Conservation (phyloP, 2,329 filamentous ascomycete genomes). For the Xylariomycetidae sp. region DNA sequence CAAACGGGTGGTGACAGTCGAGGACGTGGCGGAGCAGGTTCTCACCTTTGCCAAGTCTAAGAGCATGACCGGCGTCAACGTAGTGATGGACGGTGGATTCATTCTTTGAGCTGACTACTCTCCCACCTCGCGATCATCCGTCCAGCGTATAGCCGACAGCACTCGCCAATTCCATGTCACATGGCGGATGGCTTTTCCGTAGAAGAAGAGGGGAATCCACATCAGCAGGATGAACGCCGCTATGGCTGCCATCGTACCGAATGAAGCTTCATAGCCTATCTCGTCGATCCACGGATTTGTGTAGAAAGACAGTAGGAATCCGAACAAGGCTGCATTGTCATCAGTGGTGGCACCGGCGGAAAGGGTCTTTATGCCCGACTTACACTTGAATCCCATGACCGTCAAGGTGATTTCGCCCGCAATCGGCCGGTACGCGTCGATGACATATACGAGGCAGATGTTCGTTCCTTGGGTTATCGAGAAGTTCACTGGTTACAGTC, state of each 20-base stretch:
- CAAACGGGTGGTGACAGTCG: constrained; percentile 51
- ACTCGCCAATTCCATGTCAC: constrained; percentile 42
- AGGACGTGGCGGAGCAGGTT: constrained; percentile 51
- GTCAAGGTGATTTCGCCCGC: constrained; percentile 50
- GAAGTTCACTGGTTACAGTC: constrained; percentile 42
- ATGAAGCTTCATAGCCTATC: constrained; percentile 44
- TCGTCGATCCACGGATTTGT: constrained; percentile 51
- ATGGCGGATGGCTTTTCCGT: constrained; percentile 42
- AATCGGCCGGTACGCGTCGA: constrained; percentile 52
- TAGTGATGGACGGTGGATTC: constrained; percentile 40
- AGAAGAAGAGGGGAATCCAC: constrained; percentile 46
- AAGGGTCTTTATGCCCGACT: constrained; percentile 15
- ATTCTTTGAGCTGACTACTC: constrained; percentile 30
- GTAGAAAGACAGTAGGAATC: constrained; percentile 54
- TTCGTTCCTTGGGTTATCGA: constrained; percentile 51
- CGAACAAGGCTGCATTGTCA: constrained; percentile 38
- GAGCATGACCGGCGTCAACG: constrained; percentile 47
- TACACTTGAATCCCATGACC: constrained; percentile 49
- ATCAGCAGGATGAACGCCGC: constrained; percentile 38
- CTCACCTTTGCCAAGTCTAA: constrained; percentile 41
- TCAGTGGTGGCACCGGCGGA: not conserved
- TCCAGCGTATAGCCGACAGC: constrained; percentile 42
- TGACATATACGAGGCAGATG: constrained; percentile 49
- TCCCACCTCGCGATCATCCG: constrained; percentile 47
- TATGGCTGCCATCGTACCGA: constrained; percentile 53